Evolutionary conservation across 129 eudicot species (phyloP).

Genomic region (Flaveria bidentis): DNA sequence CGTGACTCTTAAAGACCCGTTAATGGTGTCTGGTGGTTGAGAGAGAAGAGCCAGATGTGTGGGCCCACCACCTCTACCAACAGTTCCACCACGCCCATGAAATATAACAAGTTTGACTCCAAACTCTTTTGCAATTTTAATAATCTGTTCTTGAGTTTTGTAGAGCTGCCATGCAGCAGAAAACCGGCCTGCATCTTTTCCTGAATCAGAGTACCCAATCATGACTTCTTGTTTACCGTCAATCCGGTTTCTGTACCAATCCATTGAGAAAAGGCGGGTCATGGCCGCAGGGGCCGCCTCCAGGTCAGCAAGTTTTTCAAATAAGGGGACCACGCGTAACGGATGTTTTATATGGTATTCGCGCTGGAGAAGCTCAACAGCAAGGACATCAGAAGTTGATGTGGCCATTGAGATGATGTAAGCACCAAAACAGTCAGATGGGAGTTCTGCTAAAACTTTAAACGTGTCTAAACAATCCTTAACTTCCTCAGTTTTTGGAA

Average conservation of each 20-base stretch:
- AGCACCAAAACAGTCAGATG: conserved; percentile 95
- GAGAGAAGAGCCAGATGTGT: conserved; percentile 94
- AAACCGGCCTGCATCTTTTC: conserved; percentile 91
- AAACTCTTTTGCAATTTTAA: conserved; percentile 72
- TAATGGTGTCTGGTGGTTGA: conserved; percentile 92
- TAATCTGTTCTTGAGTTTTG: conserved; percentile 93
- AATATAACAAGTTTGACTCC: conserved; percentile 92
- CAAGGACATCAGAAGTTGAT: conserved; percentile 88
- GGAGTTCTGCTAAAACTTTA: conserved; percentile 85
- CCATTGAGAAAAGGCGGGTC: conserved; percentile 89
- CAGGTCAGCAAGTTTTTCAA: conserved; percentile 86
- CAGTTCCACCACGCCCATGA: conserved; percentile 98
- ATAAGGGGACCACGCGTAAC: conserved; percentile 89
- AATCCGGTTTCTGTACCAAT: conserved; percentile 83
- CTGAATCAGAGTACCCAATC: conserved; percentile 97
- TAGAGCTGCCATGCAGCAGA: conserved; percentile 96
- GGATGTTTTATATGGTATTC: conserved; percentile 86
- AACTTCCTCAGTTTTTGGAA: conserved; percentile 83
- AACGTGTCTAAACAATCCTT: conserved; percentile 85
- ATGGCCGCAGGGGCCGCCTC: conserved; percentile 96
- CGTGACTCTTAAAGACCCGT: conserved; percentile 88
- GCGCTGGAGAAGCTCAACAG: conserved; percentile 93
- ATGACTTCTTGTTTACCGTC: conserved; percentile 95
- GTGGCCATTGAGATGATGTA: conserved; percentile 98
- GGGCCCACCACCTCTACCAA: conserved; percentile 98